Evolutionary conservation across 208 protist species (phyloP).

Genomic region (Crithidia brevicula): DNA sequence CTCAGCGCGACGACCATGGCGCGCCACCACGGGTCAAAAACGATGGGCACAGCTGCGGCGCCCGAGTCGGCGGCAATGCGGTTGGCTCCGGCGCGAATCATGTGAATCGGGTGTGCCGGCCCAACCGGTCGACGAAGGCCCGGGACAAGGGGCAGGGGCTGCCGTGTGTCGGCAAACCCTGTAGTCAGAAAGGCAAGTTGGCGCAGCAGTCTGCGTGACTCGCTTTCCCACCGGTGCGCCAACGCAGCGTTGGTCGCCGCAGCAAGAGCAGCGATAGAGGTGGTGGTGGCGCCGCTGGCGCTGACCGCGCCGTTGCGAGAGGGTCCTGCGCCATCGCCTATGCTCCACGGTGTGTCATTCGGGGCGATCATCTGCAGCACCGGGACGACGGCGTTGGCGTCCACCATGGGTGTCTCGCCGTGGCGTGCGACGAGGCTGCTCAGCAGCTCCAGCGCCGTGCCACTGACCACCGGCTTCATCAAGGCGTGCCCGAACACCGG

Average conservation of each 20-base stretch:
- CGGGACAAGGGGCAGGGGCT: constrained; percentile 30
- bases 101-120: constrained; percentile 46
- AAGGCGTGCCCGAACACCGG: constrained; percentile 65
- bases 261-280: neutral
- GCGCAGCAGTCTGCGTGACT: constrained; percentile 50
- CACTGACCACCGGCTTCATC: constrained; percentile 69
- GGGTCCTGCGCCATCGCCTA: neutral
- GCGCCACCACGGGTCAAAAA: constrained; percentile 90
- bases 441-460: constrained; percentile 59
- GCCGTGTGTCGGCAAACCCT: constrained; percentile 24
- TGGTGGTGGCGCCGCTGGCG: neutral
- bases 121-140: constrained; percentile 32
- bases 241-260: neutral
- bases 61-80: constrained; percentile 46
- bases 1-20: constrained; percentile 82
- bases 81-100: constrained; percentile 45
- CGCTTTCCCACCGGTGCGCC: constrained; percentile 36
- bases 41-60: constrained; percentile 46
- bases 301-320: neutral
- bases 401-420: constrained; percentile 64
- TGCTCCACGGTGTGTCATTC: neutral
- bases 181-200: constrained; percentile 66
- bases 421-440: constrained; percentile 29
- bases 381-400: constrained; percentile 77
- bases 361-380: constrained; percentile 40